Percentiles rank a stretch among this genome's conserved stretches.
phyloP scores from a whole-genome alignment of 768 basidiomycete genomes.

The Boletus reticuloceps region DNA sequence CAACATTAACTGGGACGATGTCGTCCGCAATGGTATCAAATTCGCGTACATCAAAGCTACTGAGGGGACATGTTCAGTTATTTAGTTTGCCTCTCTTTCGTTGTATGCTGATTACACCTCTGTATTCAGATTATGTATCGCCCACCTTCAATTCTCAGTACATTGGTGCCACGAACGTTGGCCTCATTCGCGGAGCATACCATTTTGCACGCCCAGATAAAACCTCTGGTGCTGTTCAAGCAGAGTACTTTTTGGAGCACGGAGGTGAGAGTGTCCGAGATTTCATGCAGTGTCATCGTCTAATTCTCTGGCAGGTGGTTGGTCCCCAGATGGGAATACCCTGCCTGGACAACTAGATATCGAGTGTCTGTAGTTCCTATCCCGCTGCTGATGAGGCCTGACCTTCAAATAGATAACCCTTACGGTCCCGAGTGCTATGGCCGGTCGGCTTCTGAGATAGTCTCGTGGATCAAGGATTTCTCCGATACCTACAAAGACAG shows the following conservation, averaged over 20 bases:
- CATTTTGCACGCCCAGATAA: conserved; percentile 58
- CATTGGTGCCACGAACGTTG: conserved; percentile 51
- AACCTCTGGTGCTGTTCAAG: conserved; percentile 57
- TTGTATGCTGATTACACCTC: neutral
- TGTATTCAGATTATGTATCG: conserved; percentile 17
- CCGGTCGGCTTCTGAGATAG: conserved; percentile 51
- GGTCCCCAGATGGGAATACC: conserved; percentile 55
- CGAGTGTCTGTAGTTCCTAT: conserved; percentile 42
- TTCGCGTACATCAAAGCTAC: conserved; percentile 71
- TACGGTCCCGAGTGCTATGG: conserved; percentile 54
- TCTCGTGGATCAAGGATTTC: conserved; percentile 62
- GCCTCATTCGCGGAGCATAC: conserved; percentile 58
- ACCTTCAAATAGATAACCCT: conserved; percentile 43
- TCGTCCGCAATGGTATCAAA: conserved; percentile 47
- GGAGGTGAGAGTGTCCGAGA: conserved; percentile 38
- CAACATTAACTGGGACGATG: conserved; percentile 49
- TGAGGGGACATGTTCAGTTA: conserved; percentile 49
- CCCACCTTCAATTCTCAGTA: conserved; percentile 45
- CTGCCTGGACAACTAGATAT: conserved; percentile 65
- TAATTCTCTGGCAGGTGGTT: conserved; percentile 39
- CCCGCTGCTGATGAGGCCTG: neutral
- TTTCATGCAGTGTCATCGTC: conserved; percentile 31
- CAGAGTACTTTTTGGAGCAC: conserved; percentile 53
- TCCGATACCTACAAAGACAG: conserved; percentile 52
- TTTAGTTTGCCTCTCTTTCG: conserved; percentile 33